Evolutionary conservation across 352 stramenopile species (phyloP), one percentile per base, ranked within the genome.

Genomic region (Phytophthora litchii): DNA sequence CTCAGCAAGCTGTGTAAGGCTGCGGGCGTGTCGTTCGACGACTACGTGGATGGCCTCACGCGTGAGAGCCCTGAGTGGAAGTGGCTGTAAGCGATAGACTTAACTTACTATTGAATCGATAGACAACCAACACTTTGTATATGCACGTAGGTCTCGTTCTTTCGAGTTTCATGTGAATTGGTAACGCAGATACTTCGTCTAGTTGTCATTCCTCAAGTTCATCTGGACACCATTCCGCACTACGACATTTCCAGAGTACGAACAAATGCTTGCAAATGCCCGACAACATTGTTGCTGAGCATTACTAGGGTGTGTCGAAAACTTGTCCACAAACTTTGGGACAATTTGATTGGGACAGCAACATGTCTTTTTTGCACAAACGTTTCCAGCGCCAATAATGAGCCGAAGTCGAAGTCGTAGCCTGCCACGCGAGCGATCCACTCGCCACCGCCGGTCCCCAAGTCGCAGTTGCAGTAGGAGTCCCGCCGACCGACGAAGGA

Each of bases 61-160:
- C 73, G 76, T 35, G 65, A 82, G 34, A 88, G 77, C 36, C 72
- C 80, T 5, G 77, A 89, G 59, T 89, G 80, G 80, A 89, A 89
- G 70, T 89, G 80, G 80, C 66, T 89, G 48, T 87, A 79, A 71
- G 60, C 43, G 42, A 64, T 72, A 72, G 53, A 72, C 40, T 53
- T 68, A 67, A 64, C 48, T 67, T 64, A 72, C 64, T 61, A 38
- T 61, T 53, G 54, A 62, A 62, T 51, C 55, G 58, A 65, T 71
- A 67, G 62, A 64, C 47, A 50, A 46, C 48, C 46, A n/a, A 60
- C 53, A 46, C 60, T 63, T 62, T 54, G 23, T 42, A 61, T 17
- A 27, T 50, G 10, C 35, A 55, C 23, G 5, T 27, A n/a, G n/a
- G n/a, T n/a, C n/a, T n/a, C n/a, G n/a, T n/a, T 27, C 23, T 27